A percentile compares a stretch with the other conserved stretches of the same genome.
These are phyloP conservation scores for Penicillium palitans DNA, from an alignment of 2,329 filamentous ascomycete species.

Conservation along the genomic window DNA sequence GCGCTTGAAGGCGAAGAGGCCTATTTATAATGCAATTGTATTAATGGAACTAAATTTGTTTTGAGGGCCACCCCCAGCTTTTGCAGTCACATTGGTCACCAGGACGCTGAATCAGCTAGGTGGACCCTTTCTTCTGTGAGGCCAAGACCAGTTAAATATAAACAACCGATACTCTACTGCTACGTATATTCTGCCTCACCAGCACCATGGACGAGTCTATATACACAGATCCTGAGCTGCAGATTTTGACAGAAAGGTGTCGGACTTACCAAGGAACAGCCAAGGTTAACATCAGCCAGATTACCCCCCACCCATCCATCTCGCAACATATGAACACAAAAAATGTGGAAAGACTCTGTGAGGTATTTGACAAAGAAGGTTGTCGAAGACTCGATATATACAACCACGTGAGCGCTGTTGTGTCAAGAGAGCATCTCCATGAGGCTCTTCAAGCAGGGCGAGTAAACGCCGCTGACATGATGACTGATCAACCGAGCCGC, in stretches of 20 bases:
- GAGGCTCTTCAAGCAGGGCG: conserved; percentile 9
- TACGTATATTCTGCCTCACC: no score
- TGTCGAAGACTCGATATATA: conserved; percentile 22
- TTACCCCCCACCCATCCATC: conserved; percentile 16
- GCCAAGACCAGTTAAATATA: no score
- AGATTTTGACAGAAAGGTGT: conserved; percentile 20
- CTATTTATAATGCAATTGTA: no score
- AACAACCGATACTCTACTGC: no score
- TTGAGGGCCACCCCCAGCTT: no score
- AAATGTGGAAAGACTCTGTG: conserved; percentile 25
- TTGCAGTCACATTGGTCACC: no score
- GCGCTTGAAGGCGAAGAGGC: no score
- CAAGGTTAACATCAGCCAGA: conserved; percentile 27
- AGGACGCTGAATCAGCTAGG: no score
- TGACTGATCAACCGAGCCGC: conserved; percentile 12
- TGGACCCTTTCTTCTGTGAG: no score
- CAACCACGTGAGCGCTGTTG: conserved; percentile 23
- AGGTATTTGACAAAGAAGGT: conserved; percentile 25
- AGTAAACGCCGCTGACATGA: conserved; percentile 6
- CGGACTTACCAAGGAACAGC: conserved; percentile 30
- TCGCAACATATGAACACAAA: conserved; percentile 10
- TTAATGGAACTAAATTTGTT: no score
- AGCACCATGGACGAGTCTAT: conserved; percentile 6
- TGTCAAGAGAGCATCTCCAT: conserved; percentile 17
- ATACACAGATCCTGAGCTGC: conserved; percentile 18